Conservation (phyloP, 129 eudicot genomes). For the Escallonia herrerae region DNA sequence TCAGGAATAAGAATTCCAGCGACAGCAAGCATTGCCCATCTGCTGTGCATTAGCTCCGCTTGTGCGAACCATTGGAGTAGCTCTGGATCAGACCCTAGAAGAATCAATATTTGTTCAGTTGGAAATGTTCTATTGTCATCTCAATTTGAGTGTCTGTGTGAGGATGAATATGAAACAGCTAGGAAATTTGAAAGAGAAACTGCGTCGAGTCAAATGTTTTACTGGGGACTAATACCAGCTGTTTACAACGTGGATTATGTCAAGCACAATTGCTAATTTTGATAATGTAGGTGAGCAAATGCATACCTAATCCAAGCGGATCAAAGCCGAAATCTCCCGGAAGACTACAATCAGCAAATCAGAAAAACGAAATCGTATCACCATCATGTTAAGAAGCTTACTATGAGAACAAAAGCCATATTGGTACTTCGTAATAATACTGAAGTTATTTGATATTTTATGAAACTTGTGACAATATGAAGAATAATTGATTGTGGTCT, state of each 20-base stretch:
- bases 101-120: not conserved
- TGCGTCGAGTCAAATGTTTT: too few relatives aligned
- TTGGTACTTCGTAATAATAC: too few relatives aligned
- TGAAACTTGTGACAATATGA: too few relatives aligned
- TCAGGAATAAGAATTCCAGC: constrained; percentile 89
- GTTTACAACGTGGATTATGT: too few relatives aligned
- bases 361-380: constrained; percentile 10
- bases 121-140: not conserved
- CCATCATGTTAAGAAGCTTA: not conserved
- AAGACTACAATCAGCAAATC: constrained; percentile 41
- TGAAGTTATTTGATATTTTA: too few relatives aligned
- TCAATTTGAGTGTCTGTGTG: too few relatives aligned
- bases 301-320: constrained; percentile 83
- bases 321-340: constrained; percentile 99
- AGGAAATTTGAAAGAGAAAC: too few relatives aligned
- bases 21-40: constrained; percentile 99
- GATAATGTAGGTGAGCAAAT: not conserved
- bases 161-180: too few relatives aligned
- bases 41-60: constrained; percentile 82
- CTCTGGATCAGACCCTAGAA: constrained; percentile 81
- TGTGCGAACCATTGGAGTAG: constrained; percentile 82
- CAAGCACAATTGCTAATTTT: too few relatives aligned
- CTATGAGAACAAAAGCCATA: too few relatives aligned
- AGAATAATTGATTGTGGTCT: too few relatives aligned
- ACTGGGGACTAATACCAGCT: too few relatives aligned